Percentiles rank a stretch among this genome's conserved stretches.
Evolutionary conservation across 2,329 filamentous ascomycete genomes (phyloP).

Genomic region (Orbilia brochopaga): DNA sequence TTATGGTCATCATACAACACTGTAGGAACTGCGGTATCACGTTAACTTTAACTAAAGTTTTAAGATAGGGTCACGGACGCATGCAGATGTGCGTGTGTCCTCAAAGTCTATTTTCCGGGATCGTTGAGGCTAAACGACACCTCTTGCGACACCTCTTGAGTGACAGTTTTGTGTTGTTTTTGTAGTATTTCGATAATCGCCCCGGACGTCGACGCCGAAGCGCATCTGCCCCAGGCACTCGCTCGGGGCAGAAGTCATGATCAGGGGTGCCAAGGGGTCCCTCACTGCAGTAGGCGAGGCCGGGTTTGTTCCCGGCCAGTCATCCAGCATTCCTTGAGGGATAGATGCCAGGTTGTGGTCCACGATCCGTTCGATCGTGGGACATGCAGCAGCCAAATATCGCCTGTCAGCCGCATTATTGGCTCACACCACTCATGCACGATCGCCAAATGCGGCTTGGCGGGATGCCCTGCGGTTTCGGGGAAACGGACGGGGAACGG

Average conservation of each 20-base stretch:
- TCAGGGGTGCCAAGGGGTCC: constrained; percentile 28
- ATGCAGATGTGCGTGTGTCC: too few relatives aligned
- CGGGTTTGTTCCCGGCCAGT: constrained; percentile 38
- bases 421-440: constrained; percentile 24
- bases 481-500: constrained; percentile 41
- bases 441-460: constrained; percentile 16
- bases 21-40: too few relatives aligned
- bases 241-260: constrained; percentile 7
- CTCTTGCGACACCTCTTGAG: too few relatives aligned
- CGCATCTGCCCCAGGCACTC: too few relatives aligned
- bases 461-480: constrained; percentile 20
- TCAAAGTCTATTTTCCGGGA: too few relatives aligned
- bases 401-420: constrained; percentile 23
- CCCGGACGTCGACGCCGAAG: too few relatives aligned
- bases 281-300: constrained; percentile 1
- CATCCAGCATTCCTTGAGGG: constrained; percentile 14
- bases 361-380: constrained; percentile 23
- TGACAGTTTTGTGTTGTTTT: too few relatives aligned
- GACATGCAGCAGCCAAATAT: constrained; percentile 22
- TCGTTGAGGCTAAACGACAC: too few relatives aligned
- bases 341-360: constrained; percentile 14
- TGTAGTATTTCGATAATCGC: too few relatives aligned
- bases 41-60: too few relatives aligned
- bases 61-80: too few relatives aligned
- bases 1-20: too few relatives aligned